phyloP scores from a whole-genome alignment of 306 rosid species.

The Lathyrus tuberosus region DNA sequence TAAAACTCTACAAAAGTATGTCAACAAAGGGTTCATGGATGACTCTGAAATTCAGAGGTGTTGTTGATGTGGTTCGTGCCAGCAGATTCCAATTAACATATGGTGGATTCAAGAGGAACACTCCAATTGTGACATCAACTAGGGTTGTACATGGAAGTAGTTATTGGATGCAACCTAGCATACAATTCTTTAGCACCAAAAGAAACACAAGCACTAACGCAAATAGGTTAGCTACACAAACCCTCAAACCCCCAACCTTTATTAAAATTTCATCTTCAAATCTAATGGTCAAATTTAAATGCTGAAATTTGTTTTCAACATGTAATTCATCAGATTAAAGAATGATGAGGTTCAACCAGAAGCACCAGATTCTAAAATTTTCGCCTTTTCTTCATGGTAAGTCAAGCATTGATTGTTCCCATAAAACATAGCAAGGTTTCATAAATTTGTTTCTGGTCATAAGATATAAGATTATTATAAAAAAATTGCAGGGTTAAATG shows the following conservation, averaged over 20 bases:
- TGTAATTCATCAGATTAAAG: slow-evolving; percentile 29
- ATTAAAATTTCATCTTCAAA: slow-evolving; percentile 14
- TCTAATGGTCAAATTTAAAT: slow-evolving; percentile 1
- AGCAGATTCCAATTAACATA: slow-evolving; percentile 30
- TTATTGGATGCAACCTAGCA: slow-evolving; percentile 32
- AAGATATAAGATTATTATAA: neutral
- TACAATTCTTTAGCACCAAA: slow-evolving; percentile 44
- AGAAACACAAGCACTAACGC: slow-evolving; percentile 36
- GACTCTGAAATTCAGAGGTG: slow-evolving; percentile 40
- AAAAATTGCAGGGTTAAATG: slow-evolving; percentile 50
- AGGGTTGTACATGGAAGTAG: slow-evolving; percentile 19
- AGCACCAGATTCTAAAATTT: slow-evolving; percentile 34
- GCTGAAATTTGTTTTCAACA: slow-evolving; percentile 9
- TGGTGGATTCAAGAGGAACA: slow-evolving; percentile 26
- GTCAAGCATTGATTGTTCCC: neutral
- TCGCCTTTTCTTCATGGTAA: slow-evolving; percentile 35
- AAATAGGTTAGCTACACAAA: slow-evolving; percentile 40
- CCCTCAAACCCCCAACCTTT: neutral
- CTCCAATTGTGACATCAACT: slow-evolving; percentile 23
- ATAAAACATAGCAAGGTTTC: neutral
- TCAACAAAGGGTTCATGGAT: slow-evolving; percentile 43
- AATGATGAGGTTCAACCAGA: slow-evolving; percentile 30
- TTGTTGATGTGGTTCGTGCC: slow-evolving; percentile 38
- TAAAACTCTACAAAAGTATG: slow-evolving; percentile 35
- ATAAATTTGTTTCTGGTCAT: neutral